Base-by-base conservation (phyloP, 495 filamentous ascomycete genomes). In the Cudoniella acicularis region DNA sequence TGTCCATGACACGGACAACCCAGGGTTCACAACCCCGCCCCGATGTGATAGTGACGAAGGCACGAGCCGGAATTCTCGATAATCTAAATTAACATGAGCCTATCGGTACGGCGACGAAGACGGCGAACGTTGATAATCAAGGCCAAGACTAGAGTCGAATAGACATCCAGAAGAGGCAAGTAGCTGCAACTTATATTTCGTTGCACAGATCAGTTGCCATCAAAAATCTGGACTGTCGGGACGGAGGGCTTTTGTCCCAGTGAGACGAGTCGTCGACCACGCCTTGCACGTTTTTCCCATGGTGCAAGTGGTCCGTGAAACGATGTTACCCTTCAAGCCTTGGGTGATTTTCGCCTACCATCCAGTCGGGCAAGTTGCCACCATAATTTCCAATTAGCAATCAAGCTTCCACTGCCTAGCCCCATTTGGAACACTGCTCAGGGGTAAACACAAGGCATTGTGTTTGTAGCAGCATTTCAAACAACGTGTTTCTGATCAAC, bases 361-460 rank as follows among this genome's bases (percentile, higher is more conserved):
- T 36, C 30, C 30, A 4, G 30, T 36, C 13, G 30, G 30, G 4
- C 30, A 36, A 36, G 13, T 4, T 36, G 30, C 30, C 4, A 36
- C 6, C 4, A 36, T 13, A 4, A 36, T 6, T 36, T 36, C n/a
- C n/a, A 13, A 36, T 36, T 36, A 13, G 6, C 30, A 36, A 36
- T 36, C 30, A 36, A 36, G 30, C 30, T 36, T 36, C 30, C 13
- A 36, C 30, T 36, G 6, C 13, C 30, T 36, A 36, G 13, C 30
- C 30, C 6, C 30, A 36, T 36, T n/a, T 36, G 30, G 30, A 36
- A 36, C 30, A 36, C 17, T 17, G n/a, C 20, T 53, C 50, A 53
- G 50, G 50, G 50, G 50, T 41, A 53, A 13, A 53, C 50, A 53
- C 50, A 53, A 30, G 50, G 23, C 50, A 53, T 36, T 26, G 16